Evolutionary conservation across 257 asterid species (phyloP), one percentile per base, ranked within the genome.

Genomic region (Solanum pennellii): DNA sequence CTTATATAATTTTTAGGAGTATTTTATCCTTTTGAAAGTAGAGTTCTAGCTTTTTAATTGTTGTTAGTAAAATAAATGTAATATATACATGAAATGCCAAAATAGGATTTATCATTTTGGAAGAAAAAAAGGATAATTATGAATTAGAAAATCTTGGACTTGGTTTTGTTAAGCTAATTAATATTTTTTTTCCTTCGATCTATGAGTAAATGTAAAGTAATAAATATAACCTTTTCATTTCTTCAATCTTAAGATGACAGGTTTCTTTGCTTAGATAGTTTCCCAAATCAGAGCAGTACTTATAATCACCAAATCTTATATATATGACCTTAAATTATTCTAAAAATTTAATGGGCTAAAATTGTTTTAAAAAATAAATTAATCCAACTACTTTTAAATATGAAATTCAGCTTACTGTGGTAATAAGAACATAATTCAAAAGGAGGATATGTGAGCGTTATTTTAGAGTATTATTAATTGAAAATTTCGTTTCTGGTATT

Each of bases 191-290:
- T 41, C 82, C 12, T 69, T 69, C 2, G 6, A 29, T 80, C 85
- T 9, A 29, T 29, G 85, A 10, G 85, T 82, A 82, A 82, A 49
- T 49, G 12, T 29, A 18, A 80, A 80, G 69, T 31, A 29, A 45
- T 16, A 80, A 62, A 62, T 62, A 62, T 18, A 82, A 49, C 44
- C 10, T 49, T 47, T 80, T 82, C 29, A 49, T 27, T 23, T 56
- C 91, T 91, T 91, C 65, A 85, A 84, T 82, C 11, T 37, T 66
- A 91, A 88, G 93, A 49, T 82, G 45, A 16, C 44, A 47, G 85
- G 29, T 29, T 82, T 82, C 69, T 82, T 82, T 47, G 69, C 85
- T 82, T 82, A 47, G 27, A 47, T 49, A 47, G 44, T 80, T 49
- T 47, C 44, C 45, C 42, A 80, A 49, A 80, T 80, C 66, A 29